phyloP scores from a whole-genome alignment of 108 stramenopile species.

The Pseudonitzschia multiseries region DNA sequence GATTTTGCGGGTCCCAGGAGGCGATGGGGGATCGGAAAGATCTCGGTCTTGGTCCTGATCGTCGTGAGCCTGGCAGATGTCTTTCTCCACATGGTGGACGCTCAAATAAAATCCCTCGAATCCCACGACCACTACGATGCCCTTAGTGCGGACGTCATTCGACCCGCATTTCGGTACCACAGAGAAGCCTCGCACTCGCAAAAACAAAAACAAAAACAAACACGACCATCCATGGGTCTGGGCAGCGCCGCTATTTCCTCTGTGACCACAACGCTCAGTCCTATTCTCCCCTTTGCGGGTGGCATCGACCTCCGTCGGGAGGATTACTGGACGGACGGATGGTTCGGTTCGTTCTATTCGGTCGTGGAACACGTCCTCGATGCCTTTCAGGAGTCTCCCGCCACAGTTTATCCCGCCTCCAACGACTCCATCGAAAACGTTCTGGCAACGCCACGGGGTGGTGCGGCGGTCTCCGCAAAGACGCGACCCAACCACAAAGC shows the following conservation, averaged over 20 bases:
- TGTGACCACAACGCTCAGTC: slow-evolving; percentile 47
- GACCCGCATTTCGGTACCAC: slow-evolving; percentile 36
- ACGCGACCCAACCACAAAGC: slow-evolving; percentile 1
- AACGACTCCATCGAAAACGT: slow-evolving; percentile 13
- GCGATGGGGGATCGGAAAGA: slow-evolving; percentile 30
- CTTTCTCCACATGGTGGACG: slow-evolving; percentile 25
- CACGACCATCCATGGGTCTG: slow-evolving; percentile 24
- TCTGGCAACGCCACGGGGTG: slow-evolving; percentile 26
- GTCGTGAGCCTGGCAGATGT: slow-evolving; percentile 28
- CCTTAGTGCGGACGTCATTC: slow-evolving; percentile 37
- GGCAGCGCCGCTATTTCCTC: slow-evolving; percentile 48
- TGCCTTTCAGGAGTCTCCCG: slow-evolving; percentile 26
- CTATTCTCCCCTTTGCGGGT: slow-evolving; percentile 61
- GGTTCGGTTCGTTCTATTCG: slow-evolving; percentile 20
- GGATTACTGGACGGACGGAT: slow-evolving; percentile 41
- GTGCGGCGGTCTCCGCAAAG: slow-evolving; percentile 19
- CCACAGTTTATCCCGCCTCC: not conserved
- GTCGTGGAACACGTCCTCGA: slow-evolving; percentile 31
- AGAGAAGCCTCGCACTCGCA: not conserved
- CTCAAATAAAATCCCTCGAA: slow-evolving; percentile 33
- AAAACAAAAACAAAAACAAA: not conserved
- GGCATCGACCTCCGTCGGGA: slow-evolving; percentile 53
- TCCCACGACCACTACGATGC: slow-evolving; percentile 28
- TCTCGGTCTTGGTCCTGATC: slow-evolving; percentile 32
- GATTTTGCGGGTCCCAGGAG: slow-evolving; percentile 5